Evolutionary conservation across 1,284 basidiomycete genomes (phyloP).

Genomic region (Ustanciosporium gigantosporum): DNA sequence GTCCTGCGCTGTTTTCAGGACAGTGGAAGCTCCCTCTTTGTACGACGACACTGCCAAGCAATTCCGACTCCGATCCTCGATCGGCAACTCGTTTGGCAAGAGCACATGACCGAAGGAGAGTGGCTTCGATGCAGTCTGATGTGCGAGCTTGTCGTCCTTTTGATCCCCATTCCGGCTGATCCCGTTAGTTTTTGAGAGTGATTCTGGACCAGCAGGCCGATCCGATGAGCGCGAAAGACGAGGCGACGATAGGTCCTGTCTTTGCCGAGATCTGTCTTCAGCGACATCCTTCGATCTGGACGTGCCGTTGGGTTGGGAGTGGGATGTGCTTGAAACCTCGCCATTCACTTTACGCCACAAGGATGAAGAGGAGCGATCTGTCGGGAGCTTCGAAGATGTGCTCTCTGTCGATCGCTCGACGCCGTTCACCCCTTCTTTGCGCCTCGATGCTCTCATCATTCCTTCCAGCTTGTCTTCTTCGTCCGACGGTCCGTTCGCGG

Average conservation of each 20-base stretch:
- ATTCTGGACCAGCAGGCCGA: no score
- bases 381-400: no score
- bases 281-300: no score
- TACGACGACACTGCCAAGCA: constrained; percentile 1
- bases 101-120: constrained; percentile 29
- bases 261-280: no score
- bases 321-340: background rate
- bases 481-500: background rate
- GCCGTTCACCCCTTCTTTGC: background rate
- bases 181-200: no score
- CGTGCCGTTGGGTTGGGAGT: no score
- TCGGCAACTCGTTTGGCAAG: constrained; percentile 39
- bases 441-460: background rate
- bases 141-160: no score
- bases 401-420: no score
- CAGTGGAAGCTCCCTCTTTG: constrained; percentile 2
- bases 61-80: constrained; percentile 18
- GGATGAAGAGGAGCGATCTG: no score
- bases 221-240: no score
- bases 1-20: constrained; percentile 8
- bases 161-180: no score
- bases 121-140: background rate
- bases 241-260: no score
- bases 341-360: background rate
- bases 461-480: background rate